A percentile compares a stretch with the other conserved stretches of the same genome.
phyloP scores from a whole-genome alignment of 2,329 filamentous ascomycete species.

The Ophiocordyceps sinensis region DNA sequence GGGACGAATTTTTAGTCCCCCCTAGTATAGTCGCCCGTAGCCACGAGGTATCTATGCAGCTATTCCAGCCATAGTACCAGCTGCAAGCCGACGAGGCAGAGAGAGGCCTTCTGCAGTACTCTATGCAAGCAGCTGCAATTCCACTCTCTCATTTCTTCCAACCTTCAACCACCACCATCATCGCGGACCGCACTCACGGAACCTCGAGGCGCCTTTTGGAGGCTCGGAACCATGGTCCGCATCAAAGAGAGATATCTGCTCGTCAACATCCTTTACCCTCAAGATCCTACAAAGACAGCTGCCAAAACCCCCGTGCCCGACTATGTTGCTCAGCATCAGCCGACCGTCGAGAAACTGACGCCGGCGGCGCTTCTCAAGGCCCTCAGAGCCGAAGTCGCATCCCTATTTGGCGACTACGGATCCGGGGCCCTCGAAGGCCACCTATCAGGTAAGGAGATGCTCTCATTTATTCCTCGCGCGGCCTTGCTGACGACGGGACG shows the following conservation, averaged over 20 bases:
- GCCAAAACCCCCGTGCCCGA: constrained; percentile 30
- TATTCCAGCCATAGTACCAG: too few species aligned
- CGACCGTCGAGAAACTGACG: constrained; percentile 59
- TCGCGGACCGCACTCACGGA: too few species aligned
- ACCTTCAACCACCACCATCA: too few species aligned
- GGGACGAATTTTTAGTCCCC: too few species aligned
- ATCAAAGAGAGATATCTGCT: constrained; percentile 93
- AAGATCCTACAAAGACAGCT: constrained; percentile 23
- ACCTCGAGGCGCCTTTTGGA: too few species aligned
- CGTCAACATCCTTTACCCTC: constrained; percentile 83
- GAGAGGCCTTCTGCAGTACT: too few species aligned
- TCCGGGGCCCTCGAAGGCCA: constrained; percentile 57
- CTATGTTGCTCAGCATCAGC: constrained; percentile 63
- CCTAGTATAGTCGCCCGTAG: too few species aligned
- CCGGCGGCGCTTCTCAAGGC: constrained; percentile 49
- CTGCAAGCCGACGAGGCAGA: too few species aligned
- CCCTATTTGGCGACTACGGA: constrained; percentile 82
- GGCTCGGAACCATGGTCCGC: constrained; percentile 56
- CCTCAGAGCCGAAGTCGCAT: constrained; percentile 54
- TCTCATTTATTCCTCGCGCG: not conserved
- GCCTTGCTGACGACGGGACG: not conserved
- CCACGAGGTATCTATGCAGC: too few species aligned
- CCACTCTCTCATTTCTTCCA: too few species aligned
- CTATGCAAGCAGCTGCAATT: too few species aligned
- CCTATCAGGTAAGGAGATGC: constrained; percentile 42